These are phyloP conservation scores for Talaromyces islandicus DNA, from an alignment of 2,329 filamentous ascomycete genomes.

Conservation along the genomic window DNA sequence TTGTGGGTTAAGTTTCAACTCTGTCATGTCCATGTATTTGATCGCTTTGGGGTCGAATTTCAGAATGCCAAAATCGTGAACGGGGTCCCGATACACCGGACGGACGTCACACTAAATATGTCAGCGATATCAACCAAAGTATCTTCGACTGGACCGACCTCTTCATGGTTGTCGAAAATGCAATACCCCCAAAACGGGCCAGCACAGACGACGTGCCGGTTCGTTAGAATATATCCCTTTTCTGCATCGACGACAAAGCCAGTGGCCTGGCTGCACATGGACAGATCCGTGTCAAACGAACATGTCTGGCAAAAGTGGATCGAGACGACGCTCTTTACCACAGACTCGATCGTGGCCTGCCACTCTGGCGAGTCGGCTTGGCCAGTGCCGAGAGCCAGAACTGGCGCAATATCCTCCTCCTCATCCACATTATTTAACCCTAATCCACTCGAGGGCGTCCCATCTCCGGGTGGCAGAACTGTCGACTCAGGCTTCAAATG, in stretches of 20 bases:
- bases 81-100: constrained; percentile 94
- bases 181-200: constrained; percentile 98
- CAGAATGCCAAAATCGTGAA: constrained; percentile 96
- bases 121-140: not conserved
- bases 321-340: constrained; percentile 94
- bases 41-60: constrained; percentile 93
- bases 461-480: constrained; percentile 33
- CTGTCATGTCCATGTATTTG: constrained; percentile 90
- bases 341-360: constrained; percentile 91
- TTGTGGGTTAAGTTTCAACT: constrained; percentile 75
- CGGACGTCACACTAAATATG: constrained; percentile 79
- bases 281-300: constrained; percentile 95
- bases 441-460: constrained; percentile 38
- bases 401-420: constrained; percentile 40
- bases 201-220: constrained; percentile 87
- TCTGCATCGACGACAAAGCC: constrained; percentile 97
- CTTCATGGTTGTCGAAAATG: constrained; percentile 97
- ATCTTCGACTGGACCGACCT: constrained; percentile 37
- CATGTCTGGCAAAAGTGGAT: constrained; percentile 98
- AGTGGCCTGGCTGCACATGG: constrained; percentile 89
- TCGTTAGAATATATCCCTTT: constrained; percentile 81
- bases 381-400: constrained; percentile 42
- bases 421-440: constrained; percentile 38
- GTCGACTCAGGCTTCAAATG: constrained; percentile 47
- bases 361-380: constrained; percentile 71